Evolutionary conservation across 495 filamentous ascomycete genomes (phyloP).

Genomic region (Neurospora africana): DNA sequence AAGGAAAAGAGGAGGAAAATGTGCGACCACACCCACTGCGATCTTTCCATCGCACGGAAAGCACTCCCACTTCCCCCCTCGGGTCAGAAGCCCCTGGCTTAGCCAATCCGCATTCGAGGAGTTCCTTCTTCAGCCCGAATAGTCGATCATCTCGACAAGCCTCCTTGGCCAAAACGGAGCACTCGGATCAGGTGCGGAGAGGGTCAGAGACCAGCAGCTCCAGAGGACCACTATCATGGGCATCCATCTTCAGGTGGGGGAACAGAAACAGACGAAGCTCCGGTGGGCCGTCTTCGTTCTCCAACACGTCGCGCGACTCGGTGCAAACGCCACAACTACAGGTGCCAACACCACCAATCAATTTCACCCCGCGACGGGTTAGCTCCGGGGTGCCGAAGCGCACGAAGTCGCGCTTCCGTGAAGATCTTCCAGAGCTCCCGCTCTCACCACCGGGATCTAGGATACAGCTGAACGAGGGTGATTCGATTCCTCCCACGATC

Average conservation of each 20-base stretch:
- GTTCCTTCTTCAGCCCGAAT: slow-evolving; percentile 25
- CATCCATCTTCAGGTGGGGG: slow-evolving; percentile 64
- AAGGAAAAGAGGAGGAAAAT: slow-evolving; percentile 3
- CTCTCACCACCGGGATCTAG: slow-evolving; percentile 73
- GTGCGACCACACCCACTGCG: slow-evolving; percentile 12
- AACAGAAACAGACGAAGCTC: slow-evolving; percentile 47
- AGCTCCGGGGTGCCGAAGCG: slow-evolving; percentile 48
- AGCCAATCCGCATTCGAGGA: slow-evolving; percentile 13
- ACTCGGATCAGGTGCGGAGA: slow-evolving; percentile 21
- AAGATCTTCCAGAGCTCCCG: slow-evolving; percentile 79
- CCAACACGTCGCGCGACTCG: slow-evolving; percentile 80
- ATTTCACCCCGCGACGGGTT: slow-evolving; percentile 25
- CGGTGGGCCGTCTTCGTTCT: slow-evolving; percentile 53
- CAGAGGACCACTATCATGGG: slow-evolving; percentile 42
- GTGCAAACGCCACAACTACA: slow-evolving; percentile 28
- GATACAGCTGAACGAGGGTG: slow-evolving; percentile 59
- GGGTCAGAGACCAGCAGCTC: slow-evolving; percentile 34
- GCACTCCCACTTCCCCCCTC: slow-evolving; percentile 5
- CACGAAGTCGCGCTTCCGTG: slow-evolving; percentile 83
- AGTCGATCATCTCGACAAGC: slow-evolving; percentile 18
- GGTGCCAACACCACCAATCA: slow-evolving; percentile 19
- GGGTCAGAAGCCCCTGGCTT: slow-evolving; percentile 6
- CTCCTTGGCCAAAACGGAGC: slow-evolving; percentile 24
- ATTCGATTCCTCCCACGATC: slow-evolving; percentile 25
- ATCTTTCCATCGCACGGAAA: slow-evolving; percentile 29